These are phyloP conservation scores for Miscanthus sacchariflorus DNA, from an alignment of 202 grass and related monocot genomes.

Conservation along the genomic window DNA sequence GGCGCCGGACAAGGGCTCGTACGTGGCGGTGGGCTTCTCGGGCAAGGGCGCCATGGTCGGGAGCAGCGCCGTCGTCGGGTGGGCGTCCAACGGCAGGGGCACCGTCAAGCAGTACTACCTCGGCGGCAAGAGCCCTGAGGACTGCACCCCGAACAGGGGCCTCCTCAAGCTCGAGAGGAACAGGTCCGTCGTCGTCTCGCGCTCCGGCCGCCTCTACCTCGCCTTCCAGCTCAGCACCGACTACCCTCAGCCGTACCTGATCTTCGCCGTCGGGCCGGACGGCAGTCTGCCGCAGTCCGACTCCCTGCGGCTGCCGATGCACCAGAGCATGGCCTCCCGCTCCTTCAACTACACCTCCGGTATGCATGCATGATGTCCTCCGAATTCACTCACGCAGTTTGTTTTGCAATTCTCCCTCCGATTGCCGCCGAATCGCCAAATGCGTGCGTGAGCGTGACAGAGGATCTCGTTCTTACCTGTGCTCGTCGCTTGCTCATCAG, in stretches of 20 bases:
- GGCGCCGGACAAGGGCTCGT: conserved; percentile 73
- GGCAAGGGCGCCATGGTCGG: conserved; percentile 76
- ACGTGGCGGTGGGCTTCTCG: conserved; percentile 80
- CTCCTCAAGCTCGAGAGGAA: conserved; percentile 62
- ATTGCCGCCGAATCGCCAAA: neutral
- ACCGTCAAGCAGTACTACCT: conserved; percentile 80
- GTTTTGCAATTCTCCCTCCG: no score
- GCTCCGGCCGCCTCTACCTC: conserved; percentile 61
- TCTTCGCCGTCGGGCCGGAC: conserved; percentile 67
- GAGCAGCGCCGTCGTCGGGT: conserved; percentile 76
- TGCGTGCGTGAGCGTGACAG: neutral
- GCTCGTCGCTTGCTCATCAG: neutral
- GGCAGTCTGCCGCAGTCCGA: conserved; percentile 50
- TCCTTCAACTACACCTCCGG: conserved; percentile 67
- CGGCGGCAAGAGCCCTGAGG: conserved; percentile 54
- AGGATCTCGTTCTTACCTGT: neutral
- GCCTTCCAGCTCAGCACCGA: conserved; percentile 74
- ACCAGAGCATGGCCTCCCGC: conserved; percentile 49
- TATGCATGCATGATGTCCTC: neutral
- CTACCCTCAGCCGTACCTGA: conserved; percentile 57
- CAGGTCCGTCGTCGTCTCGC: conserved; percentile 50
- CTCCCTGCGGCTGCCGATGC: conserved; percentile 40
- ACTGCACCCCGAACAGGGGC: conserved; percentile 52
- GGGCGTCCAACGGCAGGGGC: conserved; percentile 53
- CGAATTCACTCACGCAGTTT: neutral